A percentile compares a stretch with the other conserved stretches of the same genome.
phyloP scores from a whole-genome alignment of 805 yeast genomes.

The Cyberlindnera mrakii region DNA sequence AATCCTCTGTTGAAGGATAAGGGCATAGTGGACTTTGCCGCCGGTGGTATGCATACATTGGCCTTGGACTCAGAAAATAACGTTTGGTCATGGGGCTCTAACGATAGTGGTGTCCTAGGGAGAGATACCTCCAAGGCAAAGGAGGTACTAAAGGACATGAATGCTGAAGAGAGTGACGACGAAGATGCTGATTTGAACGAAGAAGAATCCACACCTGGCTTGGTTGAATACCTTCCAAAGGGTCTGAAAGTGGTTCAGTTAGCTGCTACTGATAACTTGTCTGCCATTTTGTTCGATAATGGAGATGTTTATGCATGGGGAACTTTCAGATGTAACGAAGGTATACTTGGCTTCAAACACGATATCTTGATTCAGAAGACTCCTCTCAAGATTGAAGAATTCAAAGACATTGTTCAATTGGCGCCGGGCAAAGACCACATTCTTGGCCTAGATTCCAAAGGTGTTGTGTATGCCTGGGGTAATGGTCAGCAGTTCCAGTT shows the following conservation, averaged over 20 bases:
- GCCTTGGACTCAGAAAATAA: slow-evolving; percentile 72
- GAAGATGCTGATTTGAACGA: slow-evolving; percentile 82
- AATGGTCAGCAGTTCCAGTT: slow-evolving; percentile 90
- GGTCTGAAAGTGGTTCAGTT: slow-evolving; percentile 63
- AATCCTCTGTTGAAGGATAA: slow-evolving; percentile 70
- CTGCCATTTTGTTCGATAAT: slow-evolving; percentile 69
- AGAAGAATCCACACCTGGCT: slow-evolving; percentile 81
- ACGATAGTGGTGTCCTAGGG: slow-evolving; percentile 88
- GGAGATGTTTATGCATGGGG: slow-evolving; percentile 99
- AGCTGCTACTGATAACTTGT: slow-evolving; percentile 88
- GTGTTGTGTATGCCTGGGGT: slow-evolving; percentile 95
- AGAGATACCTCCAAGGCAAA: slow-evolving; percentile 67
- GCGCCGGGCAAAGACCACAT: slow-evolving; percentile 94
- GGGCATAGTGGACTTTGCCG: slow-evolving; percentile 80
- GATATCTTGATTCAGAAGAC: slow-evolving; percentile 54
- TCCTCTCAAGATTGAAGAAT: slow-evolving; percentile 58
- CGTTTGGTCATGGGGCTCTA: slow-evolving; percentile 99
- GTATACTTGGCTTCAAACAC: slow-evolving; percentile 75
- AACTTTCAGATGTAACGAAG: slow-evolving; percentile 90
- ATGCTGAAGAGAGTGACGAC: slow-evolving; percentile 49
- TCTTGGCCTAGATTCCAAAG: slow-evolving; percentile 74
- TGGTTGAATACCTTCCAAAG: slow-evolving; percentile 61
- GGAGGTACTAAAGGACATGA: slow-evolving; percentile 65
- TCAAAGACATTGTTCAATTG: slow-evolving; percentile 69
- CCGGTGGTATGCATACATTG: slow-evolving; percentile 92